phyloP scores from a whole-genome alignment of 352 stramenopile genomes.

The Phytophthora colocasiae region DNA sequence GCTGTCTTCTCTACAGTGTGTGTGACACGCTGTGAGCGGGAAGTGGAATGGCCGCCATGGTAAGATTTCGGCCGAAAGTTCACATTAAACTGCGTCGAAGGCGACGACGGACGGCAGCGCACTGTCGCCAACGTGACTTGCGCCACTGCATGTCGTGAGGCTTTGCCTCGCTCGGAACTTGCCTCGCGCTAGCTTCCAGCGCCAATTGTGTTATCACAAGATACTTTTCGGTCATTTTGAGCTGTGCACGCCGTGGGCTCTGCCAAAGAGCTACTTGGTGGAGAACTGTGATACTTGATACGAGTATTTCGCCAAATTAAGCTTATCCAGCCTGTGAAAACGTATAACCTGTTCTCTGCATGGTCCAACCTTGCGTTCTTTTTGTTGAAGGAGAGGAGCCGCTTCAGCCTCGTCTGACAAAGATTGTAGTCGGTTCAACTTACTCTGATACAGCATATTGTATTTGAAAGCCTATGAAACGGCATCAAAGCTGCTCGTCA shows the following conservation, averaged over 20 bases:
- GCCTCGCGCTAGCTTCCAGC: slow-evolving; percentile 14
- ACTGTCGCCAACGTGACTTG: slow-evolving; percentile 12
- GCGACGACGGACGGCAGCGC: slow-evolving; percentile 19
- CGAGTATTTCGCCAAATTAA: not conserved
- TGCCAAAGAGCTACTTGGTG: not conserved
- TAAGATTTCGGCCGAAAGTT: slow-evolving; percentile 1
- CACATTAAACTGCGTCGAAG: not conserved
- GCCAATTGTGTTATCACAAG: slow-evolving; percentile 17
- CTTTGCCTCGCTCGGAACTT: slow-evolving; percentile 26
- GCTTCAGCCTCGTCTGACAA: slow-evolving; percentile 14
- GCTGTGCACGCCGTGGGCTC: slow-evolving; percentile 7
- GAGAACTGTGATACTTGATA: not conserved
- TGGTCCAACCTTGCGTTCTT: slow-evolving; percentile 28
- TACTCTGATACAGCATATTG: slow-evolving; percentile 2
- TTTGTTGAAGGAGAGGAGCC: slow-evolving; percentile 23
- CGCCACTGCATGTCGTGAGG: slow-evolving; percentile 15
- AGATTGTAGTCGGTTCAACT: slow-evolving; percentile 12
- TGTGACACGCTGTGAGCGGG: slow-evolving; percentile 22
- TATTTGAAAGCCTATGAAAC: not conserved
- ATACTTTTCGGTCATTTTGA: slow-evolving; percentile 20
- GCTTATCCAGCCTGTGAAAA: not conserved
- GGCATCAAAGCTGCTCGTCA: not conserved
- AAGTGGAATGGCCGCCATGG: slow-evolving; percentile 9
- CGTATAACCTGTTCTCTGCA: slow-evolving; percentile 4
- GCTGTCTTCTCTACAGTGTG: slow-evolving; percentile 25